These are phyloP conservation scores for Phytophthora uliginosa DNA, from an alignment of 352 stramenopile species.

Conservation along the genomic window DNA sequence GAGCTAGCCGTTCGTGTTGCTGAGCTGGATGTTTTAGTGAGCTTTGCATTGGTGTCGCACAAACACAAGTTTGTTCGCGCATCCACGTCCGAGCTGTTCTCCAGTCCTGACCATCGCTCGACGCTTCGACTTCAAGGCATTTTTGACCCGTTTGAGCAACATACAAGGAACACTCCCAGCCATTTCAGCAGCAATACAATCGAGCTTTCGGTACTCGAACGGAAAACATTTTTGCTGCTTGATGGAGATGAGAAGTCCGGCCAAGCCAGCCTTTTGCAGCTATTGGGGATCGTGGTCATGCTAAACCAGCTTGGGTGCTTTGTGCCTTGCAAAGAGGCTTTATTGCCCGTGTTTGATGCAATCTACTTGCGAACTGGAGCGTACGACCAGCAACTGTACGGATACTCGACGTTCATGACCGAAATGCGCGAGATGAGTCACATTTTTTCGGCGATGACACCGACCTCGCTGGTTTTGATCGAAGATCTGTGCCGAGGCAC, in stretches of 20 bases:
- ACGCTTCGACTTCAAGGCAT: conserved; percentile 15
- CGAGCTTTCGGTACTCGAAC: conserved; percentile 13
- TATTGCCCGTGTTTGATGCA: conserved; percentile 54
- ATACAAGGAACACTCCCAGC: not conserved
- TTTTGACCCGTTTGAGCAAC: conserved; percentile 36
- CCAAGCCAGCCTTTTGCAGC: conserved; percentile 17
- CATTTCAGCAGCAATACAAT: not conserved
- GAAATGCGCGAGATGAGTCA: conserved; percentile 61
- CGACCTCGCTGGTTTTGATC: conserved; percentile 52
- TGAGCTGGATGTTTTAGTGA: conserved; percentile 49
- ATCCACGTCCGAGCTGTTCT: not conserved
- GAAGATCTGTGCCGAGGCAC: conserved; percentile 68
- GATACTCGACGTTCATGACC: conserved; percentile 63
- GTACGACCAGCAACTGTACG: conserved; percentile 54
- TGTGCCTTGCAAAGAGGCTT: conserved; percentile 52
- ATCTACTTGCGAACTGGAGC: conserved; percentile 54
- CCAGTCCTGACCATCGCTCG: not conserved
- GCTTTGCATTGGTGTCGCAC: conserved; percentile 46
- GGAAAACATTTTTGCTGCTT: conserved; percentile 44
- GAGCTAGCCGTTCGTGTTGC: conserved; percentile 20
- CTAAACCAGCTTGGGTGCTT: conserved; percentile 77
- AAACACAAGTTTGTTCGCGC: conserved; percentile 43
- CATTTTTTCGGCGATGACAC: conserved; percentile 47
- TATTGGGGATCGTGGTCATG: conserved; percentile 42
- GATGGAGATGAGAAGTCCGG: conserved; percentile 11